Conservation (phyloP, 2,329 filamentous ascomycete genomes). For the Hymenoscyphus repandus region DNA sequence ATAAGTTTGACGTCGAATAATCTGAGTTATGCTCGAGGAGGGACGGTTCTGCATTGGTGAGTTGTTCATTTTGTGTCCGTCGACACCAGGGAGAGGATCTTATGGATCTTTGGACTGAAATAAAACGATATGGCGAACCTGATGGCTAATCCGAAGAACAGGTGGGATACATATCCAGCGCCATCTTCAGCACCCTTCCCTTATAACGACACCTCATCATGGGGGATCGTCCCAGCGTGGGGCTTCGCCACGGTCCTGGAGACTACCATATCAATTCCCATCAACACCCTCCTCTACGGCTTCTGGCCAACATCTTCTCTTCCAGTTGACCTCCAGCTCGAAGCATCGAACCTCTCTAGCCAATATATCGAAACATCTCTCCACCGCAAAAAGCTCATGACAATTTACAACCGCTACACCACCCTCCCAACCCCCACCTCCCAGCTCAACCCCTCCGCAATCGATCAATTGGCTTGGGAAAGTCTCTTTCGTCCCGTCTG, state of each 20-base stretch:
- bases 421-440: no score
- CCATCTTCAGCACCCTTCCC: neutral
- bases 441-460: neutral
- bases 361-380: neutral
- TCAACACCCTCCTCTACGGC: neutral
- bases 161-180: neutral
- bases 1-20: slow-evolving; percentile 5
- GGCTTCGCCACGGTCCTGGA: neutral
- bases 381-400: neutral
- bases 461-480: neutral
- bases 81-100: neutral
- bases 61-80: neutral
- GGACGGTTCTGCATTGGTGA: neutral
- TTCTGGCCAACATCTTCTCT: neutral
- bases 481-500: neutral
- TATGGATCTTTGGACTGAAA: neutral
- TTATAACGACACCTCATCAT: neutral
- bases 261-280: neutral
- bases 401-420: neutral
- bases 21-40: neutral
- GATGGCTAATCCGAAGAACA: no score
- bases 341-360: neutral
- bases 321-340: neutral
- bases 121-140: no score
- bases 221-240: neutral